These are phyloP conservation scores for Maudiozyma serrabonitensis DNA, from an alignment of 805 yeast genomes.

Conservation along the genomic window DNA sequence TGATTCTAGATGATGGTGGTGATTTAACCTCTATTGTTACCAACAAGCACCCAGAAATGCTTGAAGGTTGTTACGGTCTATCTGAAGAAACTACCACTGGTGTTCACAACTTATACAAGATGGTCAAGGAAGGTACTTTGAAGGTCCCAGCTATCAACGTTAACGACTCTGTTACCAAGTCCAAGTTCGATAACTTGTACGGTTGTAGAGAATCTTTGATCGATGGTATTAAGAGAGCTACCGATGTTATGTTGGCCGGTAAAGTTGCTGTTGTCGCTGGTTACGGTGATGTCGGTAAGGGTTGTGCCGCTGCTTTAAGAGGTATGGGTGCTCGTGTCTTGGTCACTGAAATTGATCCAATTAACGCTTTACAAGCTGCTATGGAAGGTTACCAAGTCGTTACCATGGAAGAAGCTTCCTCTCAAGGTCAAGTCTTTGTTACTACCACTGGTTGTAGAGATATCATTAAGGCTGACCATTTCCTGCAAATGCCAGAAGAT, in stretches of 20 bases:
- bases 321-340: constrained; percentile 99
- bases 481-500: constrained; percentile 92
- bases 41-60: constrained; percentile 96
- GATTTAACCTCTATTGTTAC: constrained; percentile 95
- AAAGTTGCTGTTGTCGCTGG: constrained; percentile 98
- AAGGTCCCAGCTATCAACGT: constrained; percentile 99
- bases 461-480: constrained; percentile 84
- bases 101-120: constrained; percentile 97
- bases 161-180: constrained; percentile 97
- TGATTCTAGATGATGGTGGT: constrained; percentile 98
- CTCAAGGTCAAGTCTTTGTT: constrained; percentile 92
- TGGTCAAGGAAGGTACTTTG: constrained; percentile 77
- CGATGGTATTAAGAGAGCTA: constrained; percentile 99
- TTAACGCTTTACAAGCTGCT: constrained; percentile 98
- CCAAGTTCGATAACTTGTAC: constrained; percentile 98
- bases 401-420: constrained; percentile 89
- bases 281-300: constrained; percentile 99
- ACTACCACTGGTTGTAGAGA: constrained; percentile 99
- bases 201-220: constrained; percentile 98
- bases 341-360: constrained; percentile 96
- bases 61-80: constrained; percentile 88
- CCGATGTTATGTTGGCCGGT: constrained; percentile 99
- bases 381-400: constrained; percentile 97
- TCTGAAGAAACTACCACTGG: constrained; percentile 99
- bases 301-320: constrained; percentile 97